These are phyloP conservation scores for Mycena vitilis DNA, from an alignment of 768 basidiomycete species.

Conservation along the genomic window DNA sequence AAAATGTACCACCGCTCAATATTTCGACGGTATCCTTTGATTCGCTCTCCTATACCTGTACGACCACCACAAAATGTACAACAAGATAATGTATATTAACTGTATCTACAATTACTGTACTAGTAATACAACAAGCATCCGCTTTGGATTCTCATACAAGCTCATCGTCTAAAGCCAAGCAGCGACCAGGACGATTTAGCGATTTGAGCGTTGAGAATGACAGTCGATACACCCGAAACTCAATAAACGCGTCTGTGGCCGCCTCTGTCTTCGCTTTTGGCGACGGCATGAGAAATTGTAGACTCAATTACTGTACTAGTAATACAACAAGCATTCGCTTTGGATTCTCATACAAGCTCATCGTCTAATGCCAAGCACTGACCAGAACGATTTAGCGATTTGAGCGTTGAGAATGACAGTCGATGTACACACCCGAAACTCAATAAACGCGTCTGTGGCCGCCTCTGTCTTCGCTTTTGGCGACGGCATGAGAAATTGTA, in stretches of 20 bases:
- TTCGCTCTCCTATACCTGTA: not conserved
- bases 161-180: slow-evolving; percentile 56
- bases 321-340: slow-evolving; percentile 25
- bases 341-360: slow-evolving; percentile 28
- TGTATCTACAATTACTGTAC: not conserved
- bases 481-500: slow-evolving; percentile 90
- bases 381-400: slow-evolving; percentile 10
- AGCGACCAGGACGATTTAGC: slow-evolving; percentile 43
- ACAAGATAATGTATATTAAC: slow-evolving; percentile 15
- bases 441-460: slow-evolving; percentile 74
- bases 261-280: slow-evolving; percentile 56
- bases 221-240: slow-evolving; percentile 77
- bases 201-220: not conserved
- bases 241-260: slow-evolving; percentile 74
- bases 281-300: slow-evolving; percentile 90
- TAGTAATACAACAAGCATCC: slow-evolving; percentile 29
- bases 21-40: slow-evolving; percentile 35
- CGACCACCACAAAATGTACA: not conserved
- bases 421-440: slow-evolving; percentile 78
- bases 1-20: slow-evolving; percentile 34
- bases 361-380: slow-evolving; percentile 61
- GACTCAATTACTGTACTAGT: slow-evolving; percentile 67
- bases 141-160: slow-evolving; percentile 14
- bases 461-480: slow-evolving; percentile 56
- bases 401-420: not conserved